Conservation (phyloP, 2,329 filamentous ascomycete species). For the Aspergillus sp. region DNA sequence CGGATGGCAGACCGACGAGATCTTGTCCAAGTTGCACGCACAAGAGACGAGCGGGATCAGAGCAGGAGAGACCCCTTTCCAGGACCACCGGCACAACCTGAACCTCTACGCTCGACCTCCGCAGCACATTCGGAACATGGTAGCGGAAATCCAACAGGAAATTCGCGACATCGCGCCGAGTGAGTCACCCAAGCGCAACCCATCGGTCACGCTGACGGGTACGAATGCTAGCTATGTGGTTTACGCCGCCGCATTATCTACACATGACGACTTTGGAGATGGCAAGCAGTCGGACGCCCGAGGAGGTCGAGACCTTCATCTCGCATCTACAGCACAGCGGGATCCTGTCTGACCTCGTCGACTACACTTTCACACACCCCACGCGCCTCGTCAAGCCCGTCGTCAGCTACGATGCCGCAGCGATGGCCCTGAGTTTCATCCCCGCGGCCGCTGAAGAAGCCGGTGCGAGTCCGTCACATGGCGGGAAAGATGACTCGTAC, state of each 20-base stretch:
- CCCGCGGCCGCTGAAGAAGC: conserved; percentile 67
- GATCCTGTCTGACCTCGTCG: conserved; percentile 58
- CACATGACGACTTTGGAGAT: conserved; percentile 86
- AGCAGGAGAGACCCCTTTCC: conserved; percentile 64
- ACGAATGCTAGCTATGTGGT: conserved; percentile 66
- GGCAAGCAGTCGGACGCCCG: conserved; percentile 71
- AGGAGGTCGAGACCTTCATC: conserved; percentile 66
- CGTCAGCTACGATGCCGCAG: conserved; percentile 80
- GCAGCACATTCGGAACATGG: conserved; percentile 65
- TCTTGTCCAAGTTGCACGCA: conserved; percentile 66
- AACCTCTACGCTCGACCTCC: conserved; percentile 88
- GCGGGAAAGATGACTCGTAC: conserved; percentile 61
- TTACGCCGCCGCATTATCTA: conserved; percentile 75
- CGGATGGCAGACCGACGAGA: conserved; percentile 73
- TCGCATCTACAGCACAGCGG: conserved; percentile 53
- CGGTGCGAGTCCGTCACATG: conserved; percentile 28
- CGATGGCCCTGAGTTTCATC: conserved; percentile 82
- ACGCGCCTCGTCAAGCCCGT: conserved; percentile 77
- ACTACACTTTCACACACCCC: conserved; percentile 66
- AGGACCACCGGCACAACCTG: conserved; percentile 76
- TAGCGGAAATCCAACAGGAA: conserved; percentile 66
- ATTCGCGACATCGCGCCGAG: conserved; percentile 66
- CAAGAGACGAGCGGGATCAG: conserved; percentile 37
- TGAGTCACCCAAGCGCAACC: conserved; percentile 45
- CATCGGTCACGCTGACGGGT: not conserved